Base-by-base conservation (phyloP, 2,329 filamentous ascomycete genomes). In the Chalaropsis thielavioides region DNA sequence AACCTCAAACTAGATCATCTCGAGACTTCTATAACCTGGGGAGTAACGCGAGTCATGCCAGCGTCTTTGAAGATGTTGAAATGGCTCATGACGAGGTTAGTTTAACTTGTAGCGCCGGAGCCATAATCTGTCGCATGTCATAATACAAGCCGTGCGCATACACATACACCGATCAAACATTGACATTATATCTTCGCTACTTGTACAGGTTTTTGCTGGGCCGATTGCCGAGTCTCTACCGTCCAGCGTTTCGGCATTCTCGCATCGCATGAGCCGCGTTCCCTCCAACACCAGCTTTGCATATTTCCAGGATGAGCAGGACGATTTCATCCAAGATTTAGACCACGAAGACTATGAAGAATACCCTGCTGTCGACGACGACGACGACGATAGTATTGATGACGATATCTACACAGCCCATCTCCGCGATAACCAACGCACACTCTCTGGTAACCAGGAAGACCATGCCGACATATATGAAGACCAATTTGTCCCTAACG, bases 221-320 rank as follows among this genome's bases (percentile, higher is more conserved):
- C 94, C 92, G 6, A 86, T 96, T 71, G 92, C 91, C 64, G 94
- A 99, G 77, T 96, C 91, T 72, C 83, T 99, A n/a, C 94, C 94
- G 1, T 94, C 90, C 11, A 96, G 92, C 72, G 81, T 92, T 43
- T 91, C 90, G n/a, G 88, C 90, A 40, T 99, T 99, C 73, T 86
- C 85, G 60, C 92, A 96, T 74, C 89, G 90, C 67, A 84, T 91
- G 67, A 79, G 80, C 44, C 85, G 92, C 70, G 86, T 90, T 69
- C 89, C 92, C 71, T 97, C 92, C 15, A 90, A 82, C 5, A 79
- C 92, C 35, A 96, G 90, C 75, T 97, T 96, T 74, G 85, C 90
- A 1, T 96, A 90, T 75, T 95, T 94, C 72, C 87, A 90, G 67
- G 84, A 89, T 68, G 86, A 89, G 31, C 79, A 79, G 17, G 79